Base-by-base conservation (phyloP, 305 asterid genomes). In the Fraxinus greggii region DNA sequence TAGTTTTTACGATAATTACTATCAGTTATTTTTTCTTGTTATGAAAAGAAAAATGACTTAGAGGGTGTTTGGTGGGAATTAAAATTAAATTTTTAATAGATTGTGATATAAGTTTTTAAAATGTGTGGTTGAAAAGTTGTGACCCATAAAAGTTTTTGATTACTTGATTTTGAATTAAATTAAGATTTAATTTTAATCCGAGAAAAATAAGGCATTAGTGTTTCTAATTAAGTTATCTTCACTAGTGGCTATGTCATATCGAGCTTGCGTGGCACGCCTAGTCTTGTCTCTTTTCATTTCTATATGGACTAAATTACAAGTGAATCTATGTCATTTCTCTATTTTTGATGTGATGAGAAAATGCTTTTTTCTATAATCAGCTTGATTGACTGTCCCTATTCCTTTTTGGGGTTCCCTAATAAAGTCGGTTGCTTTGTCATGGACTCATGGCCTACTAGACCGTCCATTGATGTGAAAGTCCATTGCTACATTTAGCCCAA, bases 301-400 rank as follows among this genome's bases (percentile, higher is more conserved):
- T 82, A 72, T 32, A 73, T 31, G n/a, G n/a, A 82, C 78, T 40
- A 75, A 19, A 77, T 32, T 31, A 28, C 72, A 78, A 28, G 45
- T 76, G 84, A 77, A 83, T 80, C 86, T 80, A 7, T 21, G 84
- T 83, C 81, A 65, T 80, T 83, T 80, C 86, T 74, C 65, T 40
- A 3, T 65, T 67, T 73, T 36, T 6, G 42, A 76, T 80, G 77
- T 51, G 12, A 21, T 51, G 79, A 23, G 31, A 77, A 61, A 36
- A 32, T 67, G 4, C 13, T 13, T 23, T 33, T 10, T 32, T n/a
- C 13, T 36, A 76, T 15, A 0, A 76, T 76, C 70, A 80, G 51
- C 32, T 84, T 76, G 72, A 69, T 80, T 72, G 61, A 79, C 36
- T 33, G 7, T 73, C 73, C 35, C 61, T 79, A 56, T 15, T 15